Evolutionary conservation across 495 filamentous ascomycete species (phyloP).

Genomic region (Daldinia concentrica): DNA sequence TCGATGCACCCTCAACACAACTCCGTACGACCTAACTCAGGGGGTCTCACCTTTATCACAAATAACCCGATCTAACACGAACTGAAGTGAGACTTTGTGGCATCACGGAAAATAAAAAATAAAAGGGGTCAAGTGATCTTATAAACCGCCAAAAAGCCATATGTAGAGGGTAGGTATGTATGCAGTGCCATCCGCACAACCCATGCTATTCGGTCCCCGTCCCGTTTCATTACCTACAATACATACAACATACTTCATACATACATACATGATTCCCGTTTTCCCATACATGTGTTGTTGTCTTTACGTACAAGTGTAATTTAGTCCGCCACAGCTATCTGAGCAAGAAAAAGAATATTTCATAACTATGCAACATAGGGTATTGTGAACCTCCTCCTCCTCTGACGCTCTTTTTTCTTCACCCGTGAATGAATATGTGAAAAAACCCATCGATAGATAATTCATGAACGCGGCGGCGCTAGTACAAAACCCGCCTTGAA

Average conservation of each 20-base stretch:
- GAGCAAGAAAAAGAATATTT: background rate
- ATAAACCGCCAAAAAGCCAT: conserved; percentile 27
- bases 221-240: conserved; percentile 7
- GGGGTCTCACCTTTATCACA: conserved; percentile 19
- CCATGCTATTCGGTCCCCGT: background rate
- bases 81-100: conserved; percentile 13
- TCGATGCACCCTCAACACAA: background rate
- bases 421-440: background rate
- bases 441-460: background rate
- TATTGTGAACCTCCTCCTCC: background rate
- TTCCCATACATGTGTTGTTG: conserved; percentile 10
- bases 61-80: background rate
- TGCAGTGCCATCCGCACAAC: conserved; percentile 13
- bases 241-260: no score
- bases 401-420: background rate
- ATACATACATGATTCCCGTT: conserved; percentile 3
- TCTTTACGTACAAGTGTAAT: conserved; percentile 36
- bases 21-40: conserved; percentile 4
- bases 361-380: conserved; percentile 5
- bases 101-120: conserved; percentile 5
- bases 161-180: conserved; percentile 27
- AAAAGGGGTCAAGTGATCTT: conserved; percentile 25
- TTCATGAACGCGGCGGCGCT: conserved; percentile 1
- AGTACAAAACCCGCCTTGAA: conserved; percentile 39
- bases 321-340: background rate